Base-by-base conservation (phyloP, 2,329 filamentous ascomycete genomes). In the Colletotrichum horii region DNA sequence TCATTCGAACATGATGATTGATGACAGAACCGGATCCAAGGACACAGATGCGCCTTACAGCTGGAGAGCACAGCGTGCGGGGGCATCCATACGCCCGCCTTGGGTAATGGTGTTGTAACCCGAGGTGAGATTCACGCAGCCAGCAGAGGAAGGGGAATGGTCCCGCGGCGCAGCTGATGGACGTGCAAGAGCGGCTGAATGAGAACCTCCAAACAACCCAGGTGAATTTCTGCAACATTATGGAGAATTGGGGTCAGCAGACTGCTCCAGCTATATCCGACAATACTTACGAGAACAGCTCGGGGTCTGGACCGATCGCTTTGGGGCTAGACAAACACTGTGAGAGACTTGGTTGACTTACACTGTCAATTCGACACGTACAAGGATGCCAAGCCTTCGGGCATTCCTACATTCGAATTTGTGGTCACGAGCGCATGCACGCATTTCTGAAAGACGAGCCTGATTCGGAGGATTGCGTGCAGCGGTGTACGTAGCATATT, bases 301-400 rank as follows among this genome's bases (percentile, higher is more conserved):
- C 65, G 15, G 52, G 32, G 16, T 61, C 52, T 65, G 24, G 24
- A 48, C 43, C n/a, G 43, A 52, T 52, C 43, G 22, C 32, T 55
- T n/a, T 52, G 22, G 12, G 12, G 43, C 36, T 26, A 30, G 64
- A 22, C 69, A 75, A 75, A 75, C 73, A 75, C 69, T 72, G 73
- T 75, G 43, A 67, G 64, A 67, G 24, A 34, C 15, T 4, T 22
- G 11, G 9, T 58, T n/a, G 30, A 56, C 56, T 48, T 32, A 34
- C 70, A 75, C 73, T 75, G 70, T 68, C 43, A n/a, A 60, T 16
- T 36, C 43, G 43, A 26, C 34, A 52, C 11, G 24, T 28, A 28
- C 26, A 32, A 24, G 32, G 26, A 11, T 16, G 70, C 69, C 69
- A 58, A 74, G 73, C 14, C 43, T 7, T 76, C 19, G 71, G 71